Conservation (phyloP, 345 rosid genomes). For the Firmiana major region DNA sequence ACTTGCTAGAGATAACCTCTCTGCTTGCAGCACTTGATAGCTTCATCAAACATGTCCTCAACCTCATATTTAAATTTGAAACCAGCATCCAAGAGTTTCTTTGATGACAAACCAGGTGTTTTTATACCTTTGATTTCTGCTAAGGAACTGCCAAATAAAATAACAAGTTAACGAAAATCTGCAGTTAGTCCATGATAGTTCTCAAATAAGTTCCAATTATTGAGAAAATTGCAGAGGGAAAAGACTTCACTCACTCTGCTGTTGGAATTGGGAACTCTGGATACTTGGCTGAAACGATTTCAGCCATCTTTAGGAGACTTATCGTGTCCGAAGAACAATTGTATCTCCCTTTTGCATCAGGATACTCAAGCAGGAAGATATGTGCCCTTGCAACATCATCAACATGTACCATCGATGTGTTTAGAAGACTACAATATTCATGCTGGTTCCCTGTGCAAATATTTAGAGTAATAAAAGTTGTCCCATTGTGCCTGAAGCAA, state of each 20-base stretch:
- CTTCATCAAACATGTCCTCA: neutral
- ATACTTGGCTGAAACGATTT: constrained; percentile 29
- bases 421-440: no score
- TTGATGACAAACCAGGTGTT: neutral
- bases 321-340: constrained; percentile 18
- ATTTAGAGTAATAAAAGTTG: no score
- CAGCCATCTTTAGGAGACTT: constrained; percentile 19
- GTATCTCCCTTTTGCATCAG: constrained; percentile 34
- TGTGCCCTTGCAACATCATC: no score
- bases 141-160: neutral
- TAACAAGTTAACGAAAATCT: neutral
- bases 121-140: neutral
- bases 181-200: neutral
- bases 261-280: constrained; percentile 16
- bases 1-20: neutral
- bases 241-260: neutral
- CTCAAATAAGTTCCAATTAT: no score
- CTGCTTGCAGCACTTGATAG: neutral
- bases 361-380: constrained; percentile 13
- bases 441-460: no score
- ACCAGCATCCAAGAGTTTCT: neutral
- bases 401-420: no score
- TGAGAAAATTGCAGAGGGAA: neutral
- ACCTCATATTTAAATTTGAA: neutral
- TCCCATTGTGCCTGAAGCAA: no score